Conservation (phyloP, 2,329 filamentous ascomycete genomes). For the Talaromyces sp. region DNA sequence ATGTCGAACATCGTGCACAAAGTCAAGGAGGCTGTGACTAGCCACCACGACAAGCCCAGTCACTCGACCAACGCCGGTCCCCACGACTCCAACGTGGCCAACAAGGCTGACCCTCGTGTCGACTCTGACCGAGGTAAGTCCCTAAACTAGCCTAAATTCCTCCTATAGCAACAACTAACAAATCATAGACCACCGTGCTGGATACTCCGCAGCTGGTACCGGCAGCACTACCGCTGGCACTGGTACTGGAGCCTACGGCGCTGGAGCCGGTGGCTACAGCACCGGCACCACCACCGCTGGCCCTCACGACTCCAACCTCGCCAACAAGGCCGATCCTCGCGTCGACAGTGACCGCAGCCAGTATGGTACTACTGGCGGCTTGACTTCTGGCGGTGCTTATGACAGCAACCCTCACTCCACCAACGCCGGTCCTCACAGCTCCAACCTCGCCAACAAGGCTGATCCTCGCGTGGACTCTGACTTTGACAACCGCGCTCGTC, state of each 20-base stretch:
- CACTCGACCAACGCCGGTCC: constrained; percentile 29
- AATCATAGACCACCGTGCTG: constrained; percentile 16
- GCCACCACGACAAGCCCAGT: constrained; percentile 16
- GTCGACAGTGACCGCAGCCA: constrained; percentile 27
- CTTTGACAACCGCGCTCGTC: constrained; percentile 19
- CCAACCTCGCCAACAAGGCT: constrained; percentile 32
- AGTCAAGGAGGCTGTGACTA: constrained; percentile 18
- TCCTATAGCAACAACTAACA: neutral
- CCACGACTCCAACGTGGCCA: constrained; percentile 37
- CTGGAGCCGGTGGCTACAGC: constrained; percentile 20
- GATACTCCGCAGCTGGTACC: constrained; percentile 5
- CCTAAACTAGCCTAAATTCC: too few relatives aligned
- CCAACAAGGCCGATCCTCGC: constrained; percentile 34
- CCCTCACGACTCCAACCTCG: constrained; percentile 34
- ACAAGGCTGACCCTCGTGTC: constrained; percentile 35
- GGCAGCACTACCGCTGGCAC: constrained; percentile 1
- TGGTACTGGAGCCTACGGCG: neutral
- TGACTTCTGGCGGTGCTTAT: constrained; percentile 12
- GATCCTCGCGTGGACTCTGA: constrained; percentile 43
- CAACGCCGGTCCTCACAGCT: constrained; percentile 36
- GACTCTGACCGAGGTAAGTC: constrained; percentile 26
- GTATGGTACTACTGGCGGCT: constrained; percentile 11
- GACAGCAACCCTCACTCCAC: constrained; percentile 26
- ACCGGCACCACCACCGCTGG: constrained; percentile 31
- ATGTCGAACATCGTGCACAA: constrained; percentile 19